These are phyloP conservation scores for Kwoniella shandongensis DNA, from an alignment of 768 basidiomycete genomes.

Conservation along the genomic window DNA sequence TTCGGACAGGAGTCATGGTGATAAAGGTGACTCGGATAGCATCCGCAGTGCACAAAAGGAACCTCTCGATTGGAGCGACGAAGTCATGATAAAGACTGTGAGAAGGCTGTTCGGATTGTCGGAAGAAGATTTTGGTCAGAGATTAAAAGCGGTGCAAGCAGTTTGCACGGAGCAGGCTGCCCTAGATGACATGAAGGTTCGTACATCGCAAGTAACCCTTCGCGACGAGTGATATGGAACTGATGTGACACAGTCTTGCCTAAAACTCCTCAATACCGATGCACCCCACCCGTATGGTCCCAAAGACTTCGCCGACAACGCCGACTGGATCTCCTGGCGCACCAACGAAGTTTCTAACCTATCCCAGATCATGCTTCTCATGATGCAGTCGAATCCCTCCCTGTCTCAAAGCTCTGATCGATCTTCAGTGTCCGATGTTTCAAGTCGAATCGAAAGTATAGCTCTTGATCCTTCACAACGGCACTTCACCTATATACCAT, in stretches of 20 bases:
- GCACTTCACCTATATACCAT: conserved; percentile 85
- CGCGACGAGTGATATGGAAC: too few relatives aligned
- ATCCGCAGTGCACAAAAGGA: background rate
- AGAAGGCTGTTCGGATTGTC: conserved; percentile 21
- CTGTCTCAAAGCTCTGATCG: conserved; percentile 54
- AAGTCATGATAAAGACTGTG: conserved; percentile 18
- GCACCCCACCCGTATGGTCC: conserved; percentile 77
- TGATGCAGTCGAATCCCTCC: conserved; percentile 82
- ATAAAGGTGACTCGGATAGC: conserved; percentile 8
- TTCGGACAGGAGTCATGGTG: background rate
- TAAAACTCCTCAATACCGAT: conserved; percentile 87
- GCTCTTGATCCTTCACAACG: conserved; percentile 36
- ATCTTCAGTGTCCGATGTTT: conserved; percentile 18
- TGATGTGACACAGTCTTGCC: conserved; percentile 63
- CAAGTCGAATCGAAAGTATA: conserved; percentile 15
- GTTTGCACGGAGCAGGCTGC: conserved; percentile 65
- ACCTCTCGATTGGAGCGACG: conserved; percentile 5
- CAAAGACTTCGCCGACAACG: conserved; percentile 80
- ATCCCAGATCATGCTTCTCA: conserved; percentile 81
- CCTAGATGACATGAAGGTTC: conserved; percentile 78
- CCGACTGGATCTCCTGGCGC: conserved; percentile 81
- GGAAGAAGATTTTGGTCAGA: conserved; percentile 20
- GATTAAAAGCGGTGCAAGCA: conserved; percentile 21
- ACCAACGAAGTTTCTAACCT: conserved; percentile 76
- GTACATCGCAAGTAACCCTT: conserved; percentile 12